Evolutionary conservation across 257 asterid species (phyloP).

Genomic region (Solanum verrucosum): DNA sequence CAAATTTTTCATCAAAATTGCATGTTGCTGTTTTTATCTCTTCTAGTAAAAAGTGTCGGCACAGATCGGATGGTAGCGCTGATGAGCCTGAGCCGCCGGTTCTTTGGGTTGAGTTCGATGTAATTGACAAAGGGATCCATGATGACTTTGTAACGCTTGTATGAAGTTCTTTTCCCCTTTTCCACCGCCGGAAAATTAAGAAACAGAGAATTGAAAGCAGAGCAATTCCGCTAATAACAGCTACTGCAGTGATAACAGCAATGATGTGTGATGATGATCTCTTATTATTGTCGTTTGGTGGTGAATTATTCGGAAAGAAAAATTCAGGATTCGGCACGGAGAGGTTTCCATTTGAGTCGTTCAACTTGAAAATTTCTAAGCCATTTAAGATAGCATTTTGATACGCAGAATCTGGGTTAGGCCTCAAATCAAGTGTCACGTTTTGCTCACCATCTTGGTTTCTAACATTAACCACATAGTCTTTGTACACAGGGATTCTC

Average conservation of each 20-base stretch:
- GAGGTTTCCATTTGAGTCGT: conserved; percentile 12
- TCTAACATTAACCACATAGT: conserved; percentile 16
- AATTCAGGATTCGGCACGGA: conserved; percentile 36
- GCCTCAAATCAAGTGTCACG: conserved; percentile 22
- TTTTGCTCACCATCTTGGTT: conserved; percentile 7
- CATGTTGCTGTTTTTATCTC: conserved; percentile 38
- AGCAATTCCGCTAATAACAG: conserved; percentile 17
- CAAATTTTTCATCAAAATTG: conserved; percentile 23
- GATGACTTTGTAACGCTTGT: conserved; percentile 18
- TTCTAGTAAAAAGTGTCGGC: conserved; percentile 32
- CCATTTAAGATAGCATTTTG: conserved; percentile 39
- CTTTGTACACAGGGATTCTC: conserved; percentile 25
- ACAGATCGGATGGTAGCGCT: conserved; percentile 18
- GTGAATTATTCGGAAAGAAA: not conserved
- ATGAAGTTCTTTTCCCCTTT: conserved; percentile 14
- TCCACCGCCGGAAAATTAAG: conserved; percentile 18
- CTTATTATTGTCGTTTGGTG: not conserved
- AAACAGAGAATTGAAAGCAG: conserved; percentile 5
- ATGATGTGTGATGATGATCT: not conserved
- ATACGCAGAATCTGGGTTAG: not conserved
- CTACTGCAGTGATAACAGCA: conserved; percentile 5
- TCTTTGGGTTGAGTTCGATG: conserved; percentile 15
- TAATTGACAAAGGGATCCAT: conserved; percentile 17
- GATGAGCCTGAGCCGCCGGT: conserved; percentile 12
- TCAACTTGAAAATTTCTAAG: conserved; percentile 53